Percentiles rank a stretch among this genome's conserved stretches.
phyloP scores from a whole-genome alignment of 139 green algal species.

The Chlamydomonas sphaeroides region DNA sequence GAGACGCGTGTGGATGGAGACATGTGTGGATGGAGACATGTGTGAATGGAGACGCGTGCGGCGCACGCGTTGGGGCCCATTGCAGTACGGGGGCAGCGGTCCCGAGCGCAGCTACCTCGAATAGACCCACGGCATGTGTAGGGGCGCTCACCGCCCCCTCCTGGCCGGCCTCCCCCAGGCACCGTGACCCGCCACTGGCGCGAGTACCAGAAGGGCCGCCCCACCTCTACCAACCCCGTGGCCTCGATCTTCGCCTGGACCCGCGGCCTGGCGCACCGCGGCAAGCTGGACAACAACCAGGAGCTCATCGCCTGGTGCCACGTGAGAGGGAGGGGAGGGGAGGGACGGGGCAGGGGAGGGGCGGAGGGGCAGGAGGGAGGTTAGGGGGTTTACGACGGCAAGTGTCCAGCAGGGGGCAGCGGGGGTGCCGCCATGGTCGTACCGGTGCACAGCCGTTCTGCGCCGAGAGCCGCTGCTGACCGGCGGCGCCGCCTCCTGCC shows the following conservation, averaged over 20 bases:
- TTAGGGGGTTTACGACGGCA: too few relatives aligned
- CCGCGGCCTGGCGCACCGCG: slow-evolving; percentile 88
- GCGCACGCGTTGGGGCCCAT: too few relatives aligned
- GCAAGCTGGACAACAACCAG: slow-evolving; percentile 92
- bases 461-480: too few relatives aligned
- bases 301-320: slow-evolving; percentile 80
- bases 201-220: slow-evolving; percentile 94
- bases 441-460: too few relatives aligned
- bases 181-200: slow-evolving; percentile 96
- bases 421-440: too few relatives aligned
- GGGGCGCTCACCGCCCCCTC: too few relatives aligned
- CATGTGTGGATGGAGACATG: neutral
- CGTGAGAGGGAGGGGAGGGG: slow-evolving; percentile 1
- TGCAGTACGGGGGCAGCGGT: too few relatives aligned
- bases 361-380: neutral
- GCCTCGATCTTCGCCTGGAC: slow-evolving; percentile 98
- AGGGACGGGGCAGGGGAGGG: neutral
- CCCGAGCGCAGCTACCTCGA: too few relatives aligned
- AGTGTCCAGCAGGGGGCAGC: too few relatives aligned
- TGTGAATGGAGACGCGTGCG: too few relatives aligned
- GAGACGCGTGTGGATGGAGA: neutral
- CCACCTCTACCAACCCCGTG: slow-evolving; percentile 95
- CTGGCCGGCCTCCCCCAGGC: slow-evolving; percentile 60
- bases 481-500: too few relatives aligned
- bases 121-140: too few relatives aligned